Conservation (phyloP, 2,329 filamentous ascomycete species). For the Beauveria medogensis region DNA sequence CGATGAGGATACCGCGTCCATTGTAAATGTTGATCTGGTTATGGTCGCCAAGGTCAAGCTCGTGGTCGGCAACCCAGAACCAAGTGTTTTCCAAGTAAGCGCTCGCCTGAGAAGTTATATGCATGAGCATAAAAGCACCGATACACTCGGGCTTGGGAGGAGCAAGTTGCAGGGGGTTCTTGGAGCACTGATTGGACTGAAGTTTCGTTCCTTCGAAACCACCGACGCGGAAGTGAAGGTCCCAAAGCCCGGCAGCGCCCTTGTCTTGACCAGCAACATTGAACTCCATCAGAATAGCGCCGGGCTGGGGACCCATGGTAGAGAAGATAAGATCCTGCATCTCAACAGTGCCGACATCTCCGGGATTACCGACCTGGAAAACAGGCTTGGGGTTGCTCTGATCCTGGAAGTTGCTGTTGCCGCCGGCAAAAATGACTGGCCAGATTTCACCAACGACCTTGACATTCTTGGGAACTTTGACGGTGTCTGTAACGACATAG, state of each 20-base stretch:
- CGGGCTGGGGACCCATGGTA: slow-evolving; percentile 74
- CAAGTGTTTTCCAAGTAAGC: slow-evolving; percentile 83
- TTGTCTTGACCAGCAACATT: slow-evolving; percentile 63
- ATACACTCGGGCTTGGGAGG: slow-evolving; percentile 59
- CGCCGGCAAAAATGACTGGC: slow-evolving; percentile 80
- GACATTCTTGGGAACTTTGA: slow-evolving; percentile 68
- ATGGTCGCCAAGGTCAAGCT: slow-evolving; percentile 66
- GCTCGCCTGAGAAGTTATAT: slow-evolving; percentile 53
- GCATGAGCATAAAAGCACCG: slow-evolving; percentile 64
- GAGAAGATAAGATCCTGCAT: slow-evolving; percentile 83
- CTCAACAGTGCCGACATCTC: slow-evolving; percentile 73
- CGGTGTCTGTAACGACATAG: slow-evolving; percentile 61
- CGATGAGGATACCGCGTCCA: slow-evolving; percentile 73
- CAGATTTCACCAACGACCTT: slow-evolving; percentile 88
- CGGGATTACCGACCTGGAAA: slow-evolving; percentile 72
- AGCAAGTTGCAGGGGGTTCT: slow-evolving; percentile 59
- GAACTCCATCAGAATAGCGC: slow-evolving; percentile 87
- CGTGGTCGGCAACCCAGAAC: slow-evolving; percentile 88
- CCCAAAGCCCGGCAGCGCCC: slow-evolving; percentile 78
- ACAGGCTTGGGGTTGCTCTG: slow-evolving; percentile 71
- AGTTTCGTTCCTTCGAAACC: slow-evolving; percentile 78
- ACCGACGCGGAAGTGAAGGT: slow-evolving; percentile 90
- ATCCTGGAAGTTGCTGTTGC: slow-evolving; percentile 62
- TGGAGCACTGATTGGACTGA: slow-evolving; percentile 70
- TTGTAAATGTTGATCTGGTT: slow-evolving; percentile 83